phyloP scores from a whole-genome alignment of 176 grass and related monocot species.

The Saccharum officinarum region DNA sequence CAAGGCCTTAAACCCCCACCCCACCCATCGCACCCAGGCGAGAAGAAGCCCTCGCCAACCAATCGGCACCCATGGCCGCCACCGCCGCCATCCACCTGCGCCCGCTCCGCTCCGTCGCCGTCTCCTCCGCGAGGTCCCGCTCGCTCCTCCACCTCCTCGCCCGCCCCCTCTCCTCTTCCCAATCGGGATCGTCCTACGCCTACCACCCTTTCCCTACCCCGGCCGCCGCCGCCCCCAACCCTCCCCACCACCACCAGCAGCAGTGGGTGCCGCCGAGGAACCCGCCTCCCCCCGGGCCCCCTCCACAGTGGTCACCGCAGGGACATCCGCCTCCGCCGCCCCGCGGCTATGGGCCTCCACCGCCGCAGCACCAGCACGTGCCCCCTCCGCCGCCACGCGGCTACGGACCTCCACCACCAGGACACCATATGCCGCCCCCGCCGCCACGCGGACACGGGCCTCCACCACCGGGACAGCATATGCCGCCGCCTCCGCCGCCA shows the following conservation, averaged over 20 bases:
- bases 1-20: too few relatives aligned
- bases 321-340: neutral
- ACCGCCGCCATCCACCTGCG: slow-evolving; percentile 40
- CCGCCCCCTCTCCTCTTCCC: slow-evolving; percentile 48
- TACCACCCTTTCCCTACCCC: slow-evolving; percentile 33
- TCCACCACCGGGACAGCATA: slow-evolving; percentile 13
- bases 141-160: slow-evolving; percentile 41
- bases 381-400: neutral
- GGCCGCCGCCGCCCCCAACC: slow-evolving; percentile 17
- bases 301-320: slow-evolving; percentile 27
- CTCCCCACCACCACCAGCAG: neutral
- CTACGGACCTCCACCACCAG: neutral
- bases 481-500: neutral
- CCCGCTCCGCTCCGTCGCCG: slow-evolving; percentile 28
- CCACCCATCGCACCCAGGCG: neutral
- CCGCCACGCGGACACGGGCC: slow-evolving; percentile 24
- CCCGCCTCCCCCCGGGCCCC: neutral
- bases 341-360: neutral
- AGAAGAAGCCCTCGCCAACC: neutral
- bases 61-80: slow-evolving; percentile 25
- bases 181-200: slow-evolving; percentile 21
- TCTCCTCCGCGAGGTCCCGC: slow-evolving; percentile 39
- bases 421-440: neutral
- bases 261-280: slow-evolving; percentile 16
- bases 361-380: slow-evolving; percentile 14